phyloP scores from a whole-genome alignment of 257 asterid genomes.

The Datura wrightii region DNA sequence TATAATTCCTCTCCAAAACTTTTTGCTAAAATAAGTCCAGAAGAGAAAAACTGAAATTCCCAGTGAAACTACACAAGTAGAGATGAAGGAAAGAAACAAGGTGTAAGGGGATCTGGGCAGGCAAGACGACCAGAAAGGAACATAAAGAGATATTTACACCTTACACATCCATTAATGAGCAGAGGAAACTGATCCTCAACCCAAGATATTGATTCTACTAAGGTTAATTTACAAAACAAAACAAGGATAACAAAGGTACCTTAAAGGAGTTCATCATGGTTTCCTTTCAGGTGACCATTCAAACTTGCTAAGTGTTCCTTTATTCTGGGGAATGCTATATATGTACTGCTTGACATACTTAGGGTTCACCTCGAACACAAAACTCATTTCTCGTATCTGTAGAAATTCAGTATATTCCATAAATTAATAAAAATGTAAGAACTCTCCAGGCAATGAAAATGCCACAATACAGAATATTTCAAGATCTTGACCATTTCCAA shows the following conservation, averaged over 20 bases:
- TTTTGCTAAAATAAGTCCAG: neutral
- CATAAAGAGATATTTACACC: conserved; percentile 26
- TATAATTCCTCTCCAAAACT: neutral
- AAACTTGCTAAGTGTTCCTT: conserved; percentile 48
- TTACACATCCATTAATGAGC: conserved; percentile 23
- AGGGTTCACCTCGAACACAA: conserved; percentile 73
- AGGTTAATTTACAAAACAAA: neutral
- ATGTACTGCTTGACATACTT: conserved; percentile 59
- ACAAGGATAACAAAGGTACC: conserved; percentile 31
- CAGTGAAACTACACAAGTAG: neutral
- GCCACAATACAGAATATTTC: conserved; percentile 9
- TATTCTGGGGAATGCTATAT: conserved; percentile 43
- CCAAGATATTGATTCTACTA: conserved; percentile 29
- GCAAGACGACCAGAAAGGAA: neutral
- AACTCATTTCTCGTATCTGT: conserved; percentile 77
- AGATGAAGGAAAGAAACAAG: conserved; percentile 1
- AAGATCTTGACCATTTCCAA: neutral
- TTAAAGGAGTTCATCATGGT: conserved; percentile 37
- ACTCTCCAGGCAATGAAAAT: neutral
- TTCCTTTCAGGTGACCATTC: conserved; percentile 51
- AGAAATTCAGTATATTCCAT: conserved; percentile 36
- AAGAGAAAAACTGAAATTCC: conserved; percentile 26
- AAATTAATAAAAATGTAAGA: neutral
- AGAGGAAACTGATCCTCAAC: conserved; percentile 27
- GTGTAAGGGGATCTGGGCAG: conserved; percentile 22